phyloP scores from a whole-genome alignment of 768 basidiomycete genomes.

The Boletus sensibilis region DNA sequence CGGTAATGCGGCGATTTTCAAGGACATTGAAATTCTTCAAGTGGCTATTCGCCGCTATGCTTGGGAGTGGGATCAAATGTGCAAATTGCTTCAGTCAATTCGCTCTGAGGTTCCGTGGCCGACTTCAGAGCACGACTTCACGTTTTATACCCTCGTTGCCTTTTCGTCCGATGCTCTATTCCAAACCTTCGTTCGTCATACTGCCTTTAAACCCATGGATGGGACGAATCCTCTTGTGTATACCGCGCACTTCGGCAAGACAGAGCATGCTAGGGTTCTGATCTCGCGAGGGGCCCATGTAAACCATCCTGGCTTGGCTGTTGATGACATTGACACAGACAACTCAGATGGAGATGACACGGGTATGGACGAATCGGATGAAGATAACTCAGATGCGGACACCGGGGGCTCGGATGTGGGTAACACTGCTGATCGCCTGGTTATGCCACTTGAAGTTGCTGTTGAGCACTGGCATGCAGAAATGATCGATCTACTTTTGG shows the following conservation, averaged over 20 bases:
- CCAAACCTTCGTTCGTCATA: neutral
- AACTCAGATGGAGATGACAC: too few relatives aligned
- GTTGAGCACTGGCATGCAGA: neutral
- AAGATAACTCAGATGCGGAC: neutral
- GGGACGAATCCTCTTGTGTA: slow-evolving; percentile 10
- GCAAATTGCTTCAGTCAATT: neutral
- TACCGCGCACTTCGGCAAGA: neutral
- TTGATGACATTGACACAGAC: neutral
- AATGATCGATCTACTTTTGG: neutral
- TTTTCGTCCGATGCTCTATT: slow-evolving; percentile 1
- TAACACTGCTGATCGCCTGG: neutral
- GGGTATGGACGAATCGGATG: neutral
- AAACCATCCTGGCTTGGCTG: neutral
- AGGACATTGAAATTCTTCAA: neutral
- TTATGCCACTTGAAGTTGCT: neutral
- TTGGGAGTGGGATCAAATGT: slow-evolving; percentile 1
- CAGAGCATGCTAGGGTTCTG: neutral
- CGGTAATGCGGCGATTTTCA: neutral
- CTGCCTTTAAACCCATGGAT: neutral
- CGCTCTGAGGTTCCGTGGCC: slow-evolving; percentile 1
- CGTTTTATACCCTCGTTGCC: neutral
- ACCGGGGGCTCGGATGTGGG: neutral
- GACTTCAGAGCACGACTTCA: neutral
- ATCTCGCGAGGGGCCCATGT: neutral
- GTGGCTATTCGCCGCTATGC: neutral